A percentile compares a stretch with the other conserved stretches of the same genome.
phyloP scores from a whole-genome alignment of 441 rosid species.

The Breynia disticha region DNA sequence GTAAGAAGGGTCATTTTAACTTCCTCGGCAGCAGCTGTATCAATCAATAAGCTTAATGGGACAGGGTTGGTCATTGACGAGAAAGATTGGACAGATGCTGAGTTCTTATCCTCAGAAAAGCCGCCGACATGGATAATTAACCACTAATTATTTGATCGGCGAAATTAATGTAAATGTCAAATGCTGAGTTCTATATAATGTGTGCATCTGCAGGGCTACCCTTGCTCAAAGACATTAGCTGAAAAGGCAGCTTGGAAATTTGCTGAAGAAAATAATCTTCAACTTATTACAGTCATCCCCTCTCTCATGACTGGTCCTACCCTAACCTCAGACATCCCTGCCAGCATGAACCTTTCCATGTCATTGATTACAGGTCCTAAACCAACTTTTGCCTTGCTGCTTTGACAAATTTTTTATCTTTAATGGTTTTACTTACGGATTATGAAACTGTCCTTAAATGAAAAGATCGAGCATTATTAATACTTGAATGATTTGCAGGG shows the following conservation, averaged over 20 bases:
- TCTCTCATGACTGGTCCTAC: conserved; percentile 58
- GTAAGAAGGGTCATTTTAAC: conserved; percentile 68
- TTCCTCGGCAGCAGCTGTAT: conserved; percentile 75
- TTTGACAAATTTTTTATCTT: background rate
- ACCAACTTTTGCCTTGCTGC: background rate
- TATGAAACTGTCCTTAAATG: too few relatives aligned
- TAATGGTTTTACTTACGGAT: background rate
- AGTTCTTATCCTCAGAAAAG: conserved; percentile 49
- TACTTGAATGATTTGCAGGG: conserved; percentile 31
- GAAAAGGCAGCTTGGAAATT: conserved; percentile 68
- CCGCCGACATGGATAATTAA: conserved; percentile 71
- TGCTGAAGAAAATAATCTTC: conserved; percentile 52
- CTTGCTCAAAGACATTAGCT: conserved; percentile 57
- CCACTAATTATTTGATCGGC: background rate
- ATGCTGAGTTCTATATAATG: too few relatives aligned
- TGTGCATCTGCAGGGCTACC: conserved; percentile 54
- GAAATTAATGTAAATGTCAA: background rate
- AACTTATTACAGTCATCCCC: conserved; percentile 67
- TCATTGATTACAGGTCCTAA: conserved; percentile 50
- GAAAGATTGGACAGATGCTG: conserved; percentile 61
- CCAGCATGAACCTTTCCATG: conserved; percentile 44
- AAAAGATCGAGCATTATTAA: background rate
- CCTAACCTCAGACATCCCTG: conserved; percentile 44
- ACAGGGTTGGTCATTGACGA: conserved; percentile 58
- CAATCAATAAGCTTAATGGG: conserved; percentile 49